These are phyloP conservation scores for Colletotrichum filicis DNA, from an alignment of 2,329 filamentous ascomycete genomes.

Conservation along the genomic window DNA sequence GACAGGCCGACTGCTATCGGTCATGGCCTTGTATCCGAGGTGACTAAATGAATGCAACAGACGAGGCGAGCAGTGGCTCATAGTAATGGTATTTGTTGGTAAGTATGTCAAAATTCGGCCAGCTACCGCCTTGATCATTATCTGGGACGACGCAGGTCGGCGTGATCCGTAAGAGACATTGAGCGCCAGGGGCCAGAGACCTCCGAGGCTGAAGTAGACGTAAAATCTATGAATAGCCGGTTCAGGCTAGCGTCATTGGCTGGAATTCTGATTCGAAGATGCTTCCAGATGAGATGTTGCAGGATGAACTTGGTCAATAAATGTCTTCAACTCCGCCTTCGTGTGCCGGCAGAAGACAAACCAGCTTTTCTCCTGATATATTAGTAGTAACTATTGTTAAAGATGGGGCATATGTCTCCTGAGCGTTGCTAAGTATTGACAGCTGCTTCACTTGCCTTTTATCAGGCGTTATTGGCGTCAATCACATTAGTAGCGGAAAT, in stretches of 20 bases:
- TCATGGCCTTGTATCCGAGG: no score
- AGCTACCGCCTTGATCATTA: neutral
- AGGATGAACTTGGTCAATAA: neutral
- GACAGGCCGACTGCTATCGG: no score
- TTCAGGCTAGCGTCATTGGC: neutral
- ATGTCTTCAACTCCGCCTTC: neutral
- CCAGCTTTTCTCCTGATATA: no score
- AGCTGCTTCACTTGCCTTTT: no score
- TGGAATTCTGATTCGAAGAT: neutral
- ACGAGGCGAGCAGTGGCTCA: neutral
- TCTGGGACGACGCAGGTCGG: neutral
- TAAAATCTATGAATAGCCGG: neutral
- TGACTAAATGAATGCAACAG: no score
- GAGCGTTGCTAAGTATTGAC: neutral
- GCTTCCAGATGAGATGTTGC: neutral
- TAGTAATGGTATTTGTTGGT: neutral
- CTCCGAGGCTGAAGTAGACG: no score
- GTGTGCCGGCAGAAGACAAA: no score
- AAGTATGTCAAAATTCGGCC: no score
- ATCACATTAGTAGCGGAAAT: no score
- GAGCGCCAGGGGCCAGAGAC: neutral
- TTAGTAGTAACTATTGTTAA: neutral
- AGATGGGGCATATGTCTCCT: neutral
- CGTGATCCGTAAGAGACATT: neutral
- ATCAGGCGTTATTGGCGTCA: no score